Percentiles rank a stretch among this genome's conserved stretches.
These are phyloP conservation scores for Candida piceae DNA, from an alignment of 805 yeast genomes.

Conservation along the genomic window DNA sequence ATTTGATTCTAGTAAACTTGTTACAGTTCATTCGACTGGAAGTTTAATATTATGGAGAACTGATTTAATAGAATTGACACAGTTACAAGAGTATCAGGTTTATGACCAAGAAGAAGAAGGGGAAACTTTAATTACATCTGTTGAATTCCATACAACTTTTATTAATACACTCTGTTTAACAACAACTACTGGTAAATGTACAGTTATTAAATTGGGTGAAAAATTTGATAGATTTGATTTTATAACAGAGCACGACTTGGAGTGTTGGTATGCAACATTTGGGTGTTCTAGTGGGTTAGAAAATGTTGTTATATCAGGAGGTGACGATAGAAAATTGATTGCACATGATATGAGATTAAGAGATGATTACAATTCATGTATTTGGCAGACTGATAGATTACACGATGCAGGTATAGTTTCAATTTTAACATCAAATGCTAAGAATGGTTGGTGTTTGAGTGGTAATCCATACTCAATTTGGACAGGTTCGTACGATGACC, in stretches of 20 bases:
- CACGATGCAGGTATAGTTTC: conserved; percentile 93
- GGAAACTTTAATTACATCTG: conserved; percentile 53
- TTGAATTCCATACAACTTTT: conserved; percentile 48
- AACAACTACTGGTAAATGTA: conserved; percentile 61
- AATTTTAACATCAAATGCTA: conserved; percentile 47
- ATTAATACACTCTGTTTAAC: conserved; percentile 45
- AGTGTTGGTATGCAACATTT: conserved; percentile 85
- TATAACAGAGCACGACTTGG: conserved; percentile 53
- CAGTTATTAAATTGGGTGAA: too few relatives aligned
- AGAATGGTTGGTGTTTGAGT: conserved; percentile 35
- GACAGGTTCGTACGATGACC: conserved; percentile 94
- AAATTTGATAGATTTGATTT: conserved; percentile 20
- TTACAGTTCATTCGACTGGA: conserved; percentile 81
- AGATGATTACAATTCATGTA: conserved; percentile 18
- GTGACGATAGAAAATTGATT: conserved; percentile 75
- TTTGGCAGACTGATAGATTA: conserved; percentile 42
- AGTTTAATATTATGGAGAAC: conserved; percentile 59
- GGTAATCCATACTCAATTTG: conserved; percentile 46
- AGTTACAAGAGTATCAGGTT: conserved; percentile 35
- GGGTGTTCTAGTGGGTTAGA: conserved; percentile 49
- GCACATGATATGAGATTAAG: conserved; percentile 62
- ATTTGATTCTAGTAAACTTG: conserved; percentile 38
- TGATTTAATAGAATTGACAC: conserved; percentile 15
- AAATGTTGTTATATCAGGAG: conserved; percentile 74
- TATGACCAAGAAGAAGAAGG: conserved; percentile 35